These are phyloP conservation scores for Oehlia diaphana DNA, from an alignment of 192 early-diverging fungal genomes.

Conservation along the genomic window DNA sequence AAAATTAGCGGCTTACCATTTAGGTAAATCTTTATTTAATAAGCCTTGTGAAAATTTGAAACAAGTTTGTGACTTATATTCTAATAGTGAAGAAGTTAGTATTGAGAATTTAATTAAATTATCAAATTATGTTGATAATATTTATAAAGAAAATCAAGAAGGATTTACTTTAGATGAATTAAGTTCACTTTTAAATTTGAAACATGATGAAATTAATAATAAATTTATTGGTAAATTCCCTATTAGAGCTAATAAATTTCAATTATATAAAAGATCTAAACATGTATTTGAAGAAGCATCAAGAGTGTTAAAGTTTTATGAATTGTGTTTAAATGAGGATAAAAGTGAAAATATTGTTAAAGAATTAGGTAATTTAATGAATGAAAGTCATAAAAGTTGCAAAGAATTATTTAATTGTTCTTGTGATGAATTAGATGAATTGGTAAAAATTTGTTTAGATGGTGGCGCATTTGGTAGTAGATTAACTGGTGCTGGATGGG, in stretches of 20 bases:
- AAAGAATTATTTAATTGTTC: conserved; percentile 80
- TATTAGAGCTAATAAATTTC: conserved; percentile 66
- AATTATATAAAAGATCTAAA: conserved; percentile 74
- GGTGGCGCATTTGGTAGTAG: conserved; percentile 80
- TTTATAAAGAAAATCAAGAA: conserved; percentile 32
- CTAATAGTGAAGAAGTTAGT: conserved; percentile 37
- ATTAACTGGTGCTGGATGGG: conserved; percentile 94
- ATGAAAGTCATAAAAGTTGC: conserved; percentile 84
- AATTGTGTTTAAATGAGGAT: conserved; percentile 47
- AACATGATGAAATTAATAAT: conserved; percentile 37
- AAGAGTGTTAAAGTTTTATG: conserved; percentile 75
- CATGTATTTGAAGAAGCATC: conserved; percentile 83
- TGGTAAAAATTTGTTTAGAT: conserved; percentile 61
- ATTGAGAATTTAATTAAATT: conserved; percentile 46
- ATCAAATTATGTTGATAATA: conserved; percentile 37
- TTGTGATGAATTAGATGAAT: conserved; percentile 80
- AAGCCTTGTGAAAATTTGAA: conserved; percentile 38
- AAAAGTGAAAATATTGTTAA: conserved; percentile 36
- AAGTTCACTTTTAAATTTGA: conserved; percentile 39
- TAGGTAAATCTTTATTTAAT: conserved; percentile 30
- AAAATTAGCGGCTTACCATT: conserved; percentile 64
- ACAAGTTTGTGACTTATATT: conserved; percentile 51
- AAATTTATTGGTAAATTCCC: conserved; percentile 51
- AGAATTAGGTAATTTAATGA: conserved; percentile 84
- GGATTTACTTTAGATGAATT: conserved; percentile 34